Evolutionary conservation across 768 basidiomycete genomes (phyloP).

Genomic region (Lentinula lateritia): DNA sequence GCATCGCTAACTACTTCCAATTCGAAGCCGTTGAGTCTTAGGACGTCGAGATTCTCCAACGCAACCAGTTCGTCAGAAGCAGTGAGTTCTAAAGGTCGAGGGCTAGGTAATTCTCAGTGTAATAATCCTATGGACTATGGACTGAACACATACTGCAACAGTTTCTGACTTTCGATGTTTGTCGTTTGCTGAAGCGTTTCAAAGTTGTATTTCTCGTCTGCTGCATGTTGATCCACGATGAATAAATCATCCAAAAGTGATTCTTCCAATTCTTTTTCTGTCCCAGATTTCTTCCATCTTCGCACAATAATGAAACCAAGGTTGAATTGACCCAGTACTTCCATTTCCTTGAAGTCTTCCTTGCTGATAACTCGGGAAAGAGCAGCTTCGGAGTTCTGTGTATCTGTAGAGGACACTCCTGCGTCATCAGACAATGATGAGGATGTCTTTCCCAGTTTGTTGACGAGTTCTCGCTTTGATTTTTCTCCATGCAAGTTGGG

Average conservation of each 20-base stretch:
- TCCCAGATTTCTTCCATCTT: constrained; percentile 30
- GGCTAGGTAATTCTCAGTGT: constrained; percentile 37
- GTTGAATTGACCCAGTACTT: constrained; percentile 91
- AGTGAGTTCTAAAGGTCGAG: constrained; percentile 73
- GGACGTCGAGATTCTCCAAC: constrained; percentile 77
- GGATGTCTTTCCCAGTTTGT: background rate
- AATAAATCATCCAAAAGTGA: constrained; percentile 77
- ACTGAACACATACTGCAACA: constrained; percentile 59
- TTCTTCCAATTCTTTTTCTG: background rate
- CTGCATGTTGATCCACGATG: constrained; percentile 95
- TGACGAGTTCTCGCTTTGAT: background rate
- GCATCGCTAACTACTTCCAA: constrained; percentile 7
- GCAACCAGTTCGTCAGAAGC: constrained; percentile 89
- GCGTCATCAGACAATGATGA: constrained; percentile 18
- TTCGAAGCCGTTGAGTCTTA: constrained; percentile 79
- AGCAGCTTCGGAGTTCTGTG: constrained; percentile 56
- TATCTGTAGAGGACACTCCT: constrained; percentile 34
- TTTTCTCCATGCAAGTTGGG: background rate
- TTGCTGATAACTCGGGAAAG: constrained; percentile 86
- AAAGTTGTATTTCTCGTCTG: constrained; percentile 98
- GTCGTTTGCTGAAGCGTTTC: constrained; percentile 92
- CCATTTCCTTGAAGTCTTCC: constrained; percentile 79
- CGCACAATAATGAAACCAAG: constrained; percentile 89
- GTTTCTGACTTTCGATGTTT: constrained; percentile 76
- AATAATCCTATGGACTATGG: background rate